Conservation (phyloP, 78 protist genomes). For the Cavenderia fasciculata region DNA sequence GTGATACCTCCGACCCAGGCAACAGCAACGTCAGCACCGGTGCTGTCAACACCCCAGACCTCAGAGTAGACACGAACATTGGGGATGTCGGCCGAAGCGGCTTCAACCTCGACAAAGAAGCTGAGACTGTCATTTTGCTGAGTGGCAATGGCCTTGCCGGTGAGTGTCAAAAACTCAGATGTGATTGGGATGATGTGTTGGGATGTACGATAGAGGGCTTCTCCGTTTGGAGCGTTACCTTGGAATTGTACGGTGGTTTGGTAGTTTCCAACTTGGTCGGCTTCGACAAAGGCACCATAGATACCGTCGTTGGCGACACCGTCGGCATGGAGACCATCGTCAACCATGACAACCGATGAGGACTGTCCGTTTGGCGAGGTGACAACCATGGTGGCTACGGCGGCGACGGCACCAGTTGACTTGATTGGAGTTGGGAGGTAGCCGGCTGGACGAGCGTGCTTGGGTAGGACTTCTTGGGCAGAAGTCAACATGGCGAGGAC, state of each 20-base stretch:
- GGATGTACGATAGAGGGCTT: conserved; percentile 58
- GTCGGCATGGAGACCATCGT: conserved; percentile 77
- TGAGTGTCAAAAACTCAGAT: conserved; percentile 21
- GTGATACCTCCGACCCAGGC: conserved; percentile 71
- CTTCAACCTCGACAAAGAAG: not conserved
- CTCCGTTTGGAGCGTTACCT: conserved; percentile 8
- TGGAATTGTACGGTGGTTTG: conserved; percentile 3
- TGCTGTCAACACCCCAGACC: conserved; percentile 51
- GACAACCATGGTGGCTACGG: conserved; percentile 35
- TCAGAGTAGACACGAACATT: conserved; percentile 71
- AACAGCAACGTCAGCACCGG: conserved; percentile 40
- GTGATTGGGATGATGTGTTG: conserved; percentile 78
- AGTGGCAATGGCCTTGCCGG: conserved; percentile 40
- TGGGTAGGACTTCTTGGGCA: not conserved
- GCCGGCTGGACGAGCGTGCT: not conserved
- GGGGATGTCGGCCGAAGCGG: not conserved
- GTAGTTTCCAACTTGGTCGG: conserved; percentile 68
- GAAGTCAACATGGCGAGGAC: conserved; percentile 45
- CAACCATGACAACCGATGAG: conserved; percentile 42
- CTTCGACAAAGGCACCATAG: conserved; percentile 43
- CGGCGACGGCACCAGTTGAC: conserved; percentile 18
- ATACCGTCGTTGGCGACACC: conserved; percentile 64
- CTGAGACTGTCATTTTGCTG: conserved; percentile 30
- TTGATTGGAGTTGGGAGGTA: conserved; percentile 27
- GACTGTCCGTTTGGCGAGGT: conserved; percentile 55